These are phyloP conservation scores for Phytopythium cucurbitacearum DNA, from an alignment of 352 stramenopile genomes.

Conservation along the genomic window DNA sequence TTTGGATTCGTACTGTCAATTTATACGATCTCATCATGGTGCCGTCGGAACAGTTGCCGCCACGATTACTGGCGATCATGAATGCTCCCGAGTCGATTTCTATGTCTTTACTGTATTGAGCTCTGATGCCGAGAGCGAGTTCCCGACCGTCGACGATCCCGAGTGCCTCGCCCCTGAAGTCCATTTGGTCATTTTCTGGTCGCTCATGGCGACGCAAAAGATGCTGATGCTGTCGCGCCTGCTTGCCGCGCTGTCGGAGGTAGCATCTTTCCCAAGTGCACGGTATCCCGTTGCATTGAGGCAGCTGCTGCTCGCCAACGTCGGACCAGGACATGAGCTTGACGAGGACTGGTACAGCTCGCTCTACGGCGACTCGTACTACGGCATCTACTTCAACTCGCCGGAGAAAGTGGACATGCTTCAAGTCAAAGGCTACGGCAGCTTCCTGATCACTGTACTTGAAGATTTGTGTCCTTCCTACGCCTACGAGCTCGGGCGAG, in stretches of 20 bases:
- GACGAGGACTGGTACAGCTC: constrained; percentile 20
- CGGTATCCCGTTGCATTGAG: constrained; percentile 14
- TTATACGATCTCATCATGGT: background rate
- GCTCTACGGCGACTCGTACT: constrained; percentile 20
- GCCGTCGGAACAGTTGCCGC: background rate
- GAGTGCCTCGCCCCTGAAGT: constrained; percentile 4
- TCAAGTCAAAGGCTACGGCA: constrained; percentile 5
- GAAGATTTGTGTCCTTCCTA: constrained; percentile 26
- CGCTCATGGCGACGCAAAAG: constrained; percentile 8
- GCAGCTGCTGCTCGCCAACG: constrained; percentile 9
- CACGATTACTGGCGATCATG: background rate
- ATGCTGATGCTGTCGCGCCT: constrained; percentile 9
- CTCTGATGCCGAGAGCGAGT: no score
- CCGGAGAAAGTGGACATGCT: constrained; percentile 8
- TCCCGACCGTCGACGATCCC: no score
- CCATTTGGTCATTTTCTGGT: constrained; percentile 22
- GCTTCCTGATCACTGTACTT: constrained; percentile 14
- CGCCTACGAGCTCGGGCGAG: constrained; percentile 16
- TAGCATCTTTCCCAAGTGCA: constrained; percentile 14
- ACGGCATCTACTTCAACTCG: constrained; percentile 13
- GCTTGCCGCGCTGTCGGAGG: constrained; percentile 15
- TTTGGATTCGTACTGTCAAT: background rate
- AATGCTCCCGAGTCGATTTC: background rate
- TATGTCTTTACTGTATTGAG: background rate
- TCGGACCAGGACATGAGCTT: constrained; percentile 7